Conservation (phyloP, 2,329 filamentous ascomycete genomes). For the Diaporthe vaccinii region DNA sequence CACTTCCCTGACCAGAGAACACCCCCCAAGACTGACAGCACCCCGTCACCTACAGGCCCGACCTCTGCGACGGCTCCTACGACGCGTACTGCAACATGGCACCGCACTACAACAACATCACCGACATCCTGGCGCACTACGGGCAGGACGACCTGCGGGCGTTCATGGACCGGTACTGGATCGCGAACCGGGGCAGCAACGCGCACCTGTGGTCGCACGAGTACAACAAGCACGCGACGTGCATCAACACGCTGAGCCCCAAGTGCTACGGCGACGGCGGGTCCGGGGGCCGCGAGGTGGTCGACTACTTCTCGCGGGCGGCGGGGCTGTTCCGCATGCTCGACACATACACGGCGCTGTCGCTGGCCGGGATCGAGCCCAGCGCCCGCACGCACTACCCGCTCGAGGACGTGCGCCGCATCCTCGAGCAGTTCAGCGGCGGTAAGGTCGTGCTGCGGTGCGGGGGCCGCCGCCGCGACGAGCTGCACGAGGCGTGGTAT, state of each 20-base stretch:
- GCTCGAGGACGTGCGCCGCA: constrained; percentile 56
- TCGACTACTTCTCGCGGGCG: constrained; percentile 61
- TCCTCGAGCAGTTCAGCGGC: constrained; percentile 60
- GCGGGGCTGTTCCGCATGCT: constrained; percentile 57
- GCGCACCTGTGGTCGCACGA: constrained; percentile 76
- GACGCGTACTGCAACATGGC: constrained; percentile 59
- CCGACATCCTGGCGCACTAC: constrained; percentile 55
- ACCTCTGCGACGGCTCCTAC: constrained; percentile 59
- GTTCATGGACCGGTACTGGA: constrained; percentile 60
- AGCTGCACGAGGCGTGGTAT: constrained; percentile 67
- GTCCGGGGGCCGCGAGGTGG: constrained; percentile 54
- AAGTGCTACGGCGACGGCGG: constrained; percentile 71
- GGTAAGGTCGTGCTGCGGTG: constrained; percentile 61
- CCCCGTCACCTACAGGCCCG: constrained; percentile 51
- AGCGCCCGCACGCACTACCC: constrained; percentile 55
- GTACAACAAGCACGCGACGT: constrained; percentile 80
- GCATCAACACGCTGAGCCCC: constrained; percentile 77
- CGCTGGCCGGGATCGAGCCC: constrained; percentile 54
- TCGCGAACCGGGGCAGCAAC: constrained; percentile 56
- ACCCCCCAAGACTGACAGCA: not conserved
- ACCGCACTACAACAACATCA: constrained; percentile 58
- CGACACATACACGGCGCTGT: constrained; percentile 58
- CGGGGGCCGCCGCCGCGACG: constrained; percentile 51
- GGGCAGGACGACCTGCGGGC: constrained; percentile 55
- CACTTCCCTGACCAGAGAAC: not conserved